phyloP scores from a whole-genome alignment of 345 rosid species.

The Syzygium aromaticum region DNA sequence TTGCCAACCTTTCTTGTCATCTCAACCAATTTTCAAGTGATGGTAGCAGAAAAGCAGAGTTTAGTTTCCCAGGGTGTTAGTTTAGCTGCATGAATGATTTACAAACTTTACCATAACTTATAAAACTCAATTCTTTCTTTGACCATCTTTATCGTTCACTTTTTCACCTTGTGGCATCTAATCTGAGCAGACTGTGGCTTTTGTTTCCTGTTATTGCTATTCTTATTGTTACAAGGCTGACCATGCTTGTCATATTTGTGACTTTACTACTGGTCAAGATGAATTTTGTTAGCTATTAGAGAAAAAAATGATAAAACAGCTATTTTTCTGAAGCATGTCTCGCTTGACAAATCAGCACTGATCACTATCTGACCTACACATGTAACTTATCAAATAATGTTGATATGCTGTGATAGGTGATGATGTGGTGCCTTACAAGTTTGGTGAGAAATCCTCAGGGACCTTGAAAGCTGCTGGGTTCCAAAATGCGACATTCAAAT shows the following conservation, averaged over 20 bases:
- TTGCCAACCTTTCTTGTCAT: background rate
- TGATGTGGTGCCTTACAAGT: slow-evolving; percentile 80
- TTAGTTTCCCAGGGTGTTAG: background rate
- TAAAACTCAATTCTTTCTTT: background rate
- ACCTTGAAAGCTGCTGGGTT: slow-evolving; percentile 56
- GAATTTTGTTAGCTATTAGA: background rate
- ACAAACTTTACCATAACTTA: background rate
- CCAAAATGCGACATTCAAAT: slow-evolving; percentile 57
- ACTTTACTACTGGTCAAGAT: background rate
- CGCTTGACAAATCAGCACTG: background rate
- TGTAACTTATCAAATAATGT: background rate
- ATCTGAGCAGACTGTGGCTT: background rate
- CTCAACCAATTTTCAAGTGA: background rate
- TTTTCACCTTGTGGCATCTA: background rate
- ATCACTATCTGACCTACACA: background rate
- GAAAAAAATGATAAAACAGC: background rate
- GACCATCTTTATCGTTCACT: background rate
- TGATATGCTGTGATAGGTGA: slow-evolving; percentile 43
- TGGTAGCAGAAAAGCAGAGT: background rate
- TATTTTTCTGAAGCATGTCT: background rate
- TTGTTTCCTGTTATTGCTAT: background rate
- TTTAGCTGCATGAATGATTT: background rate
- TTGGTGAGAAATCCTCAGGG: slow-evolving; percentile 79
- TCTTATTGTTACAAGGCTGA: background rate
- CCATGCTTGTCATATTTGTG: background rate